Base-by-base conservation (phyloP, 306 rosid species). In the Prunus campanulata region DNA sequence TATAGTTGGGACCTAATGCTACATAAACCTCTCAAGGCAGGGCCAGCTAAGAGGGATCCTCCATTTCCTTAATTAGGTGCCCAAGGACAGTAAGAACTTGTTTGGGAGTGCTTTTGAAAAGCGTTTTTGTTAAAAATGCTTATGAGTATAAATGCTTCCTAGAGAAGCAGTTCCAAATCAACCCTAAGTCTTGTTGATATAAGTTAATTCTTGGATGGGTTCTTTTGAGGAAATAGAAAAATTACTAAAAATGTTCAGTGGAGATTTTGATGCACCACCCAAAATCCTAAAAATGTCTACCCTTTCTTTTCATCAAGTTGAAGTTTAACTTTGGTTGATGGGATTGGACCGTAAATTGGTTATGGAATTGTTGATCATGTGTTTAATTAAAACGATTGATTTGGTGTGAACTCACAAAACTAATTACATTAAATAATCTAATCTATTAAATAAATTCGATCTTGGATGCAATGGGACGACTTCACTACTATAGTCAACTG, bases 401-500 rank as follows among this genome's bases (percentile, higher is more conserved):
- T 30, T 32, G 35, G 1, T 32, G 35, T 32, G 35, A 32, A 32
- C 35, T 32, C 6, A 32, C 35, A 32, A 32, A 4, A 32, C 35
- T 32, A 32, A 32, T 32, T 32, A 32, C 5, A 3, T 32, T 32
- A 3, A 32, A 32, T 32, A 32, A 4, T 32, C 35, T 32, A 32
- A 32, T 32, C 3, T 32, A 32, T 32, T 32, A 4, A 4, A 4
- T 0, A 4, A 32, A 32, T 4, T 32, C 3, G 5, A 32, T 3
- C 1, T 32, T 3, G 6, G 0, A 39, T 7, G 2, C 9, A 39
- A 39, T 7, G 44, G 9, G 0, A 7, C 44, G 9, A 0, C 2
- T 39, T 6, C 44, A 39, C 9, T 39, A 0, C 2, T 39, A 0
- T 1, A 2, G 0, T 2, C 8, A 39, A 7, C 2, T 39, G 0